Base-by-base conservation (phyloP, 2,329 filamentous ascomycete species). In the Macrophomina pseudophaseolina region DNA sequence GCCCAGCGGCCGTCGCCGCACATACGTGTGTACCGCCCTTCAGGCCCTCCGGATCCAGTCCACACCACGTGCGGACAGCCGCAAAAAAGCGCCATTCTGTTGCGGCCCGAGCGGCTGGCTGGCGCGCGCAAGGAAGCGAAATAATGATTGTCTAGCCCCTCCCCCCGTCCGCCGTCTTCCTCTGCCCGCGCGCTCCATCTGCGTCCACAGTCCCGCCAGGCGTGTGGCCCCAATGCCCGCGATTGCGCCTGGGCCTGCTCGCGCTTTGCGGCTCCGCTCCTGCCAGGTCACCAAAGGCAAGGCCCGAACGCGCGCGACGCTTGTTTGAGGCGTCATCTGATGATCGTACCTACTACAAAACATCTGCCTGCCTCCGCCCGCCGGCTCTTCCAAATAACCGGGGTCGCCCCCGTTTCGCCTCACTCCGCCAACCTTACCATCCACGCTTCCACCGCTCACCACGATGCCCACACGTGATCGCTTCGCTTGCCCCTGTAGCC, bases 321-420 rank as follows among this genome's bases (percentile, higher is more conserved):
- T 60, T 60, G 42, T 49, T 48, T 49, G 40, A 44, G 46, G 58
- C 58, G 58, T 62, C 58, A 62, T 62, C 58, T 62, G 58, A 62
- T 62, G 58, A 62, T 62, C 58, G 58, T 62, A 62, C 49, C 58
- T 62, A 62, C 44, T 49, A n/a, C 38, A 35, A 42, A 38, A 49
- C 42, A 23, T 38, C 33, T 48, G 7, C 54, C 28, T 44, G 38
- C 28, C 32, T 40, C 38, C 42, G 28, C 56, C 30, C 40, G 30
- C 56, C 9, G 56, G 14, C 58, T 62, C 56, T 62, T 48, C 30
- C 42, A 62, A 62, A 62, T 59, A 59, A 44, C 58, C 58, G 58
- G 58, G 42, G 58, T 59, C 28, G 44, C 42, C 58, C 44, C 42
- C 58, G n/a, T 62, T 18, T 23, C 58, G 58, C 58, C 58, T 62